phyloP scores from a whole-genome alignment of 225 moss, liverwort and hornwort genomes.

The Polytrichum formosum region DNA sequence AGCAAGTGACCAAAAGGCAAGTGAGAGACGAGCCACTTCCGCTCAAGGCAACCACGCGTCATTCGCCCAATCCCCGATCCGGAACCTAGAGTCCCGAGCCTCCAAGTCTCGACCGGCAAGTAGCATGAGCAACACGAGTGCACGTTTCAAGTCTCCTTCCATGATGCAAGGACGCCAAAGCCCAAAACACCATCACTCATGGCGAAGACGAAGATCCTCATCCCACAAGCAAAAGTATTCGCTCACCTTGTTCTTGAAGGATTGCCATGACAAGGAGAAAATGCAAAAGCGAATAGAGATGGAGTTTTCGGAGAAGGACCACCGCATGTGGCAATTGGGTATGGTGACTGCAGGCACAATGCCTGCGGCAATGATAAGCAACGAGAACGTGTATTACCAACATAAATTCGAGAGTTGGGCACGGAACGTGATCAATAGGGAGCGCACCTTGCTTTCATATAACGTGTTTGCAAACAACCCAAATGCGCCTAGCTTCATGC shows the following conservation, averaged over 20 bases:
- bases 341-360: slow-evolving; percentile 44
- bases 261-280: slow-evolving; percentile 50
- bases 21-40: slow-evolving; percentile 33
- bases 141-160: slow-evolving; percentile 44
- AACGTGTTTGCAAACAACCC: slow-evolving; percentile 39
- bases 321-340: slow-evolving; percentile 79
- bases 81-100: slow-evolving; percentile 9
- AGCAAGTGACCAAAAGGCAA: slow-evolving; percentile 13
- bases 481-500: slow-evolving; percentile 48
- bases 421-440: slow-evolving; percentile 62
- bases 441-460: slow-evolving; percentile 55
- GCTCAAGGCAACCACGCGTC: slow-evolving; percentile 32
- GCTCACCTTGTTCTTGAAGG: slow-evolving; percentile 51
- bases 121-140: slow-evolving; percentile 13
- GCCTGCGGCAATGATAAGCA: slow-evolving; percentile 53
- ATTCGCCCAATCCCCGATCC: slow-evolving; percentile 28
- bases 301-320: slow-evolving; percentile 77
- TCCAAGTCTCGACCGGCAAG: slow-evolving; percentile 14
- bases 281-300: slow-evolving; percentile 31
- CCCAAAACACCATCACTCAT: slow-evolving; percentile 1
- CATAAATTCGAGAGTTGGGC: slow-evolving; percentile 82
- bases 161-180: slow-evolving; percentile 34
- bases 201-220: slow-evolving; percentile 26
- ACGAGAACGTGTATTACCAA: slow-evolving; percentile 59
- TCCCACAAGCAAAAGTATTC: slow-evolving; percentile 48